Conservation (phyloP, 129 eudicot genomes). For the Centella asiatica region DNA sequence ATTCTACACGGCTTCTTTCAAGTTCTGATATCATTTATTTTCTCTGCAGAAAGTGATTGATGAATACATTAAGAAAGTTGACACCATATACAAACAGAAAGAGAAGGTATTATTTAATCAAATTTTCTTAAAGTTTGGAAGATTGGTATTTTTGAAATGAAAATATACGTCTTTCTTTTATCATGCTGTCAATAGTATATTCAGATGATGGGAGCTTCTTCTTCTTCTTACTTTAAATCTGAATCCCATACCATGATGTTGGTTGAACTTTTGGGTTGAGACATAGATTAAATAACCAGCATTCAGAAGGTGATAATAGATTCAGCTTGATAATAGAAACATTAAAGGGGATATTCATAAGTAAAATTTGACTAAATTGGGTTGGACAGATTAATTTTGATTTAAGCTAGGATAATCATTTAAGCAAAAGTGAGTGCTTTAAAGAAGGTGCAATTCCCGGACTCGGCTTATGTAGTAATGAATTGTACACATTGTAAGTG, state of each 20-base stretch:
- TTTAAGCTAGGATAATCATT: not conserved
- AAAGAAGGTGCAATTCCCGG: no score
- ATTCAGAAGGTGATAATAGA: not conserved
- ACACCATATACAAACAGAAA: slow-evolving; percentile 77
- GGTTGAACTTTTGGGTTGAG: not conserved
- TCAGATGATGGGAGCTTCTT: no score
- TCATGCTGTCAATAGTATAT: no score
- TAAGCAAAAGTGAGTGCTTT: no score
- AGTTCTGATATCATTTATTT: slow-evolving; percentile 1
- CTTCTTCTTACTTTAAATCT: no score
- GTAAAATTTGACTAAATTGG: no score
- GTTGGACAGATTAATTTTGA: no score
- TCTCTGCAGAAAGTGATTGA: slow-evolving; percentile 72
- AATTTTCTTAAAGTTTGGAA: not conserved
- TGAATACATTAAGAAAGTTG: slow-evolving; percentile 85
- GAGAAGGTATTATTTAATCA: slow-evolving; percentile 53
- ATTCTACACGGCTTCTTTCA: no score
- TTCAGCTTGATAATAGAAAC: no score
- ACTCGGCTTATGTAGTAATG: no score
- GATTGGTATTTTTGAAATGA: not conserved
- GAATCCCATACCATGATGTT: not conserved
- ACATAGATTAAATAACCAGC: not conserved
- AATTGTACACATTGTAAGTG: not conserved
- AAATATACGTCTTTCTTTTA: not conserved
- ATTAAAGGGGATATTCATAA: no score